Percentiles rank a stretch among this genome's conserved stretches.
These are phyloP conservation scores for Leccinum pallidistipes DNA, from an alignment of 1,284 basidiomycete species.

Conservation along the genomic window DNA sequence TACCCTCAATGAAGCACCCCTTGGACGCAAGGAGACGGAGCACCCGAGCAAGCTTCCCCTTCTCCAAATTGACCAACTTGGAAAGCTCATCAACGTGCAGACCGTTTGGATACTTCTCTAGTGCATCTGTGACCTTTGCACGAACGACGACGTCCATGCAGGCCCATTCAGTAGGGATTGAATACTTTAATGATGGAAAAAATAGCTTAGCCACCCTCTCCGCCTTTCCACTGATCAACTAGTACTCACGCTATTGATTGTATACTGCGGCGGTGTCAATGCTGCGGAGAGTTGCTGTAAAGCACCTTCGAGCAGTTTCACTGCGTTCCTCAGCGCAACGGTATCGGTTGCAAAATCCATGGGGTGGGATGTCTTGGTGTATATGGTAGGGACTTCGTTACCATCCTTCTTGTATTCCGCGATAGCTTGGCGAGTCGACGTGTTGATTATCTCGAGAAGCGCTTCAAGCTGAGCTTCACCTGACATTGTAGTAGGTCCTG, in stretches of 20 bases:
- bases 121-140: slow-evolving; percentile 26
- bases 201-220: neutral
- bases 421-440: slow-evolving; percentile 29
- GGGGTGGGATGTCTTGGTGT: slow-evolving; percentile 25
- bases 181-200: slow-evolving; percentile 12
- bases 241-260: slow-evolving; percentile 8
- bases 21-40: slow-evolving; percentile 35
- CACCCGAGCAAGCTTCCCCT: slow-evolving; percentile 31
- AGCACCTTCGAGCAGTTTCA: slow-evolving; percentile 30
- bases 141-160: slow-evolving; percentile 25
- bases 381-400: slow-evolving; percentile 24
- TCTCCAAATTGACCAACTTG: slow-evolving; percentile 25
- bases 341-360: slow-evolving; percentile 24
- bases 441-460: neutral
- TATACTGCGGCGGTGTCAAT: slow-evolving; percentile 32
- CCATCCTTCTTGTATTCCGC: slow-evolving; percentile 29
- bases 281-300: slow-evolving; percentile 30
- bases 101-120: slow-evolving; percentile 27
- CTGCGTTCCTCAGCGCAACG: slow-evolving; percentile 25
- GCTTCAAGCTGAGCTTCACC: slow-evolving; percentile 23
- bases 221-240: neutral
- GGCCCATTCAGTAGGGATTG: slow-evolving; percentile 28
- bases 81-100: slow-evolving; percentile 28
- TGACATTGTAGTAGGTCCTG: slow-evolving; percentile 17
- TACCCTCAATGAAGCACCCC: slow-evolving; percentile 36